phyloP scores from a whole-genome alignment of 192 early-diverging fungal species.

The Backusella mclennaniae region DNA sequence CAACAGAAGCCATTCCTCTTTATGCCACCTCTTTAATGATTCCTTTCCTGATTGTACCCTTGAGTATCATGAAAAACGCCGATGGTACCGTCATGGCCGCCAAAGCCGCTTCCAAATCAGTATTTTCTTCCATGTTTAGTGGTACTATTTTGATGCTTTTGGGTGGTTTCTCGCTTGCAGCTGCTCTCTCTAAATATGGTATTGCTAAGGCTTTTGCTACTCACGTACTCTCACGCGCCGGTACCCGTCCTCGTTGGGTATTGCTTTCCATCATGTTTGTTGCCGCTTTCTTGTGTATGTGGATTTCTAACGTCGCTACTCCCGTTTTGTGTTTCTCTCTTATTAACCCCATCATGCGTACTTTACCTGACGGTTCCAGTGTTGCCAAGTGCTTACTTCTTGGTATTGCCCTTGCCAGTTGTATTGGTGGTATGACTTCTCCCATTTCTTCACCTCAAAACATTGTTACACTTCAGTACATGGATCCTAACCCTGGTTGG shows the following conservation, averaged over 20 bases:
- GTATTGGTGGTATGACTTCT: constrained; percentile 76
- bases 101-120: constrained; percentile 59
- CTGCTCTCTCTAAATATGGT: constrained; percentile 71
- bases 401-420: constrained; percentile 75
- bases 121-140: constrained; percentile 75
- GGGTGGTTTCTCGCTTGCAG: constrained; percentile 78
- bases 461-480: constrained; percentile 71
- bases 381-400: constrained; percentile 71
- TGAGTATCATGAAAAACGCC: constrained; percentile 59
- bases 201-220: constrained; percentile 71
- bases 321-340: constrained; percentile 78
- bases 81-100: constrained; percentile 41
- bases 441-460: constrained; percentile 83
- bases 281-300: constrained; percentile 73
- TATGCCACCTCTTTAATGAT: constrained; percentile 71
- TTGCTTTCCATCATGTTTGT: constrained; percentile 78
- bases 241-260: constrained; percentile 65
- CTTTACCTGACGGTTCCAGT: constrained; percentile 53
- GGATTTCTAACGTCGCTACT: constrained; percentile 80
- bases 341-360: constrained; percentile 68
- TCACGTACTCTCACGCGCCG: constrained; percentile 65
- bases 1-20: constrained; percentile 76
- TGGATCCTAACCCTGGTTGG: constrained; percentile 70
- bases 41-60: constrained; percentile 62
- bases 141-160: constrained; percentile 77